Percentiles rank a stretch among this genome's conserved stretches.
Conservation (phyloP, 352 stramenopile species). For the Pythium grandisporangium region DNA sequence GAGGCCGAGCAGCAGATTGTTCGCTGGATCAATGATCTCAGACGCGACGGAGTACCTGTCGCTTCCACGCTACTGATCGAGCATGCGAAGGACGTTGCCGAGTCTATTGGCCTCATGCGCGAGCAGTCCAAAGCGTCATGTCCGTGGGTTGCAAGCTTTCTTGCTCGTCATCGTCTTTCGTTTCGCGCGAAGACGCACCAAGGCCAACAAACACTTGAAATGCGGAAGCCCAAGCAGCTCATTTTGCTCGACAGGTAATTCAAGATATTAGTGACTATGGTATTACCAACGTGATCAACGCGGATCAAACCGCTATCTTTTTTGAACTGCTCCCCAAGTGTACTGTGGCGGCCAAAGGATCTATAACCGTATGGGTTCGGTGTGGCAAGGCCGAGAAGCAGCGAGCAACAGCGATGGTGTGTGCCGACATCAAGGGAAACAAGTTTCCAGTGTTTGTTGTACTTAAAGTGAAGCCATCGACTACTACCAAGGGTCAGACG, state of each 20-base stretch:
- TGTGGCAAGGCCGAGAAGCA: conserved; percentile 13
- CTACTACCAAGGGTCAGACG: conserved; percentile 1
- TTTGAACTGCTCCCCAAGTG: conserved; percentile 16
- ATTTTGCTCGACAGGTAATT: too few species aligned
- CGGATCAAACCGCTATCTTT: conserved; percentile 15
- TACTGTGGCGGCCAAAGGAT: conserved; percentile 6
- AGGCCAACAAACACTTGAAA: too few species aligned
- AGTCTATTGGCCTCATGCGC: neutral
- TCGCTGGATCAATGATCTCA: neutral
- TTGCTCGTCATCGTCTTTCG: neutral
- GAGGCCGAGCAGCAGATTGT: neutral
- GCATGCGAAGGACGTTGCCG: neutral
- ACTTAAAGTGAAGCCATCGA: conserved; percentile 8
- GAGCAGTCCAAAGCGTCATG: neutral
- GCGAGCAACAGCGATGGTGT: conserved; percentile 8
- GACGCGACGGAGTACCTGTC: neutral
- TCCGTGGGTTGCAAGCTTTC: neutral
- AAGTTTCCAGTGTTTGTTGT: conserved; percentile 13
- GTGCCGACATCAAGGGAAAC: conserved; percentile 2
- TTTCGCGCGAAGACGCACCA: conserved; percentile 1
- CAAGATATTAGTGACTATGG: too few species aligned
- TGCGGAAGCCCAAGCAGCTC: too few species aligned
- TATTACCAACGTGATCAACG: neutral
- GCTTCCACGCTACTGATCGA: conserved; percentile 6
- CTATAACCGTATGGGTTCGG: conserved; percentile 11